Evolutionary conservation across 768 basidiomycete species (phyloP).

Genomic region (Hortiboletus flavorubellus): DNA sequence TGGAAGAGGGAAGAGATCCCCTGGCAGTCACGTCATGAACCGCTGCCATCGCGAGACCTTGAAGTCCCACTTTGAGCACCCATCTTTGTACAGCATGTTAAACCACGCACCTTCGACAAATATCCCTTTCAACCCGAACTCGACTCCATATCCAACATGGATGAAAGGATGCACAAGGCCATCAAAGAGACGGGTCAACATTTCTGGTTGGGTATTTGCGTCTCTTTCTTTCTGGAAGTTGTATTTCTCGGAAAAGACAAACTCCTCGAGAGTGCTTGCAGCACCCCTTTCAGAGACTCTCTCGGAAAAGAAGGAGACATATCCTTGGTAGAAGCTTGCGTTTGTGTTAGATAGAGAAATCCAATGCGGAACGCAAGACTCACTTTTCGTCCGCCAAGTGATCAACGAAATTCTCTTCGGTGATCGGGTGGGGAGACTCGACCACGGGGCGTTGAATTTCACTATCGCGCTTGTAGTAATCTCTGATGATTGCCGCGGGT

Average conservation of each 20-base stretch:
- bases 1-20: conserved; percentile 29
- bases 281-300: conserved; percentile 17
- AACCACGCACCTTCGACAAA: conserved; percentile 51
- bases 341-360: conserved; percentile 10
- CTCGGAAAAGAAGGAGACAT: conserved; percentile 25
- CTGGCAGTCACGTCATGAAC: conserved; percentile 31
- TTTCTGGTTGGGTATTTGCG: conserved; percentile 37
- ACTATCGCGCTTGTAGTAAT: conserved; percentile 25
- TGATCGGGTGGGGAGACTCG: conserved; percentile 24
- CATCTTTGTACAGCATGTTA: not conserved
- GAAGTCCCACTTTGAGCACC: not conserved
- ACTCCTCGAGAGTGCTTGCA: conserved; percentile 19
- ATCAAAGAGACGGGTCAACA: conserved; percentile 48
- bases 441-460: conserved; percentile 22
- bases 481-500: conserved; percentile 19
- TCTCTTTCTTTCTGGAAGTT: conserved; percentile 20
- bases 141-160: conserved; percentile 57
- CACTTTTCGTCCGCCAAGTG: conserved; percentile 29
- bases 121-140: conserved; percentile 62
- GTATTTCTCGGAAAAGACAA: conserved; percentile 31
- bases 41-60: conserved; percentile 27
- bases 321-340: conserved; percentile 26
- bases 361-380: not conserved
- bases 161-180: conserved; percentile 62
- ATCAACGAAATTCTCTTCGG: conserved; percentile 20